These are phyloP conservation scores for Babesia bovis DNA, from an alignment of 169 alveolate species.

Conservation along the genomic window DNA sequence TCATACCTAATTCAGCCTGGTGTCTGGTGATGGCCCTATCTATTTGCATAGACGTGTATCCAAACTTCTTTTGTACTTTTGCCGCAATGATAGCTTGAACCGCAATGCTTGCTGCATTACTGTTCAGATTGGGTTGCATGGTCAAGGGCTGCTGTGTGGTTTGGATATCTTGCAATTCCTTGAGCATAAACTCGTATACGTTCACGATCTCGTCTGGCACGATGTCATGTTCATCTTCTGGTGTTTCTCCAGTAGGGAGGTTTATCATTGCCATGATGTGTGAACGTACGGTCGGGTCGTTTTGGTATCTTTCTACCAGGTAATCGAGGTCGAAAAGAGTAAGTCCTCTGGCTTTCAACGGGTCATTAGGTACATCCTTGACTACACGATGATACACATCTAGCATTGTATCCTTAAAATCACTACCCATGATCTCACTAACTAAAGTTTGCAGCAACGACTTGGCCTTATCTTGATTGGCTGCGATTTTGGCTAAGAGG, in stretches of 20 bases:
- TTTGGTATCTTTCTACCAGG: constrained; percentile 72
- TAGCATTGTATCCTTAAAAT: constrained; percentile 28
- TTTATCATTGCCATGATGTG: constrained; percentile 48
- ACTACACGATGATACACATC: constrained; percentile 53
- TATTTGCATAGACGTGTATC: constrained; percentile 78
- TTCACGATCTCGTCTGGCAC: constrained; percentile 66
- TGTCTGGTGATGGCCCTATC: constrained; percentile 78
- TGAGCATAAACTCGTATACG: constrained; percentile 80
- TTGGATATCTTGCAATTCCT: constrained; percentile 73
- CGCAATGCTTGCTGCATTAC: constrained; percentile 74
- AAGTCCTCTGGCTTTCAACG: constrained; percentile 68
- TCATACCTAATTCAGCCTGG: constrained; percentile 73
- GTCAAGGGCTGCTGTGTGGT: constrained; percentile 69
- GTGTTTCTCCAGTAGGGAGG: constrained; percentile 45
- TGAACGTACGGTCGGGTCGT: constrained; percentile 51
- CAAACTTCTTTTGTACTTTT: constrained; percentile 80
- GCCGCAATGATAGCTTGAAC: constrained; percentile 84
- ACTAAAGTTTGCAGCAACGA: constrained; percentile 65
- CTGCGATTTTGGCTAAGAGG: constrained; percentile 68
- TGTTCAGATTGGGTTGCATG: constrained; percentile 66
- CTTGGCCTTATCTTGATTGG: constrained; percentile 75
- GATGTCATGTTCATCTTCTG: constrained; percentile 64
- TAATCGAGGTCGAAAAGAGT: constrained; percentile 73
- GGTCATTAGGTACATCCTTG: constrained; percentile 69
- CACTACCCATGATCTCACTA: constrained; percentile 48